Percentiles rank a stretch among this genome's conserved stretches.
phyloP scores from a whole-genome alignment of 768 basidiomycete genomes.

The Russula sp. region DNA sequence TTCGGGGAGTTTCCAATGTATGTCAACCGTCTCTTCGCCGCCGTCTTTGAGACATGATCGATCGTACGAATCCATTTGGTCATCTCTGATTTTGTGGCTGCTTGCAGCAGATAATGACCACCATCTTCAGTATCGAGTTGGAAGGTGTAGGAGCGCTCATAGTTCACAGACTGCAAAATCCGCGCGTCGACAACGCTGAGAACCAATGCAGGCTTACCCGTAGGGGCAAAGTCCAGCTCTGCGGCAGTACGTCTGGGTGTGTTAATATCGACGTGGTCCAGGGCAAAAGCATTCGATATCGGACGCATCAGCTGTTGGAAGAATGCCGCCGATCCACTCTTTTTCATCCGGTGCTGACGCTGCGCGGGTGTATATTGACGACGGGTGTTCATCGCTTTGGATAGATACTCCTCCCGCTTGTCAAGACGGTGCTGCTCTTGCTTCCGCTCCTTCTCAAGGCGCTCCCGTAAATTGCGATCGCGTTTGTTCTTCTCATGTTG shows the following conservation, averaged over 20 bases:
- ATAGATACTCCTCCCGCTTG: constrained; percentile 66
- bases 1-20: constrained; percentile 74
- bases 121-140: constrained; percentile 83
- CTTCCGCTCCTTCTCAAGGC: constrained; percentile 67
- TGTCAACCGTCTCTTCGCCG: constrained; percentile 71
- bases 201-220: constrained; percentile 68
- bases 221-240: constrained; percentile 67
- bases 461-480: constrained; percentile 60
- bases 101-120: constrained; percentile 74
- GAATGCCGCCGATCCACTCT: constrained; percentile 77
- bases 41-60: constrained; percentile 58
- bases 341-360: constrained; percentile 80
- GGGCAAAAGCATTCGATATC: constrained; percentile 76
- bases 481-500: constrained; percentile 82
- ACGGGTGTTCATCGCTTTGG: constrained; percentile 57
- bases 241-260: constrained; percentile 50
- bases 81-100: constrained; percentile 63
- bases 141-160: constrained; percentile 77
- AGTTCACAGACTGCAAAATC: constrained; percentile 65
- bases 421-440: constrained; percentile 68
- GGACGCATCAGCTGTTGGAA: constrained; percentile 84
- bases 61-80: constrained; percentile 72
- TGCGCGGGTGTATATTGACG: constrained; percentile 45
- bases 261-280: constrained; percentile 43
- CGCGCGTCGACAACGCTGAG: constrained; percentile 67